Base-by-base conservation (phyloP, 257 asterid genomes). In the Solanum corneliomulleri region DNA sequence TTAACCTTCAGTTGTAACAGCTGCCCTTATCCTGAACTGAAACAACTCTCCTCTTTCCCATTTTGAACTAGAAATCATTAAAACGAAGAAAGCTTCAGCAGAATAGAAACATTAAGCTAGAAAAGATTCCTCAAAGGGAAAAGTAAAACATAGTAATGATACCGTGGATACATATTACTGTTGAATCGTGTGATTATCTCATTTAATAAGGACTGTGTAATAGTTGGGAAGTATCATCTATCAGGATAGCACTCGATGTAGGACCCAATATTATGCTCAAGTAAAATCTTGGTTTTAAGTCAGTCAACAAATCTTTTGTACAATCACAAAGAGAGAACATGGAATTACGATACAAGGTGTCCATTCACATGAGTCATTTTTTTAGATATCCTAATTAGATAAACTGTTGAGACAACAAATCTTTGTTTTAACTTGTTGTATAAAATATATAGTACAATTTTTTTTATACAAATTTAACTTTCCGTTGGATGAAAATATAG, bases 1-100 rank as follows among this genome's bases (percentile, higher is more conserved):
- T 37, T 62, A 60, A 93, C 97, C 98, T 94, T 97, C 93, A 90
- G 92, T 92, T 68, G 95, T 82, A 86, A 92, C 94, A 25, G 98
- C 91, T 84, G 95, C 97, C 87, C 85, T 85, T 20, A 49, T 81
- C 68, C 69, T 12, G 69, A 90, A 91, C 85, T 89, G 81, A 35
- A 87, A 86, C 14, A 89, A 87, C 69, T 92, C 91, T 86, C 86
- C 91, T 87, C 93, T 90, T 86, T 88, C 93, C 84, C 83, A 86
- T 66, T 69, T 90, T 78, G 86, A 86, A 91, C 89, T 82, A 89
- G 87, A 89, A 87, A 72, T 23, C 33, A 78, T 45, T 62, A 72
- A 35, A 87, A 70, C 3, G 70, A 75, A 18, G 45, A 49, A 18
- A 81, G 85, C 45, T 9, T 33, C 69, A 72, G 49, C 47, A 12